These are phyloP conservation scores for Bipolaris oryzae DNA, from an alignment of 2,329 filamentous ascomycete genomes.

Conservation along the genomic window DNA sequence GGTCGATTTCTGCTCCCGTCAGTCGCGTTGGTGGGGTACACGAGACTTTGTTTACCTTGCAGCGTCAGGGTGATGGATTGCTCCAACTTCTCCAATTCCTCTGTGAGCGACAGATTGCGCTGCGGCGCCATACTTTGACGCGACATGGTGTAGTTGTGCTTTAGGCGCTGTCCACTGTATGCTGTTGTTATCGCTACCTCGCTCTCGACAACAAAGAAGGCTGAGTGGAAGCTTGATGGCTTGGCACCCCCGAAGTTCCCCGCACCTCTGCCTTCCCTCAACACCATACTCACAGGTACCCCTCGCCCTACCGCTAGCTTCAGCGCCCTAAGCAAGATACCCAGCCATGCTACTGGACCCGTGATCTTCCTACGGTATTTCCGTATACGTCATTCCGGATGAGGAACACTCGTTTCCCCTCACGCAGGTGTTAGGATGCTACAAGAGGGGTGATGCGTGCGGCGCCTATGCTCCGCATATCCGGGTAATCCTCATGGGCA, in stretches of 20 bases:
- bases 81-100: constrained; percentile 94
- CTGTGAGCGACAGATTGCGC: constrained; percentile 77
- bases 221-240: constrained; percentile 16
- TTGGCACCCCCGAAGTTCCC: constrained; percentile 27
- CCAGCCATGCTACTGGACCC: constrained; percentile 4
- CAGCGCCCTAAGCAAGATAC: too few species aligned
- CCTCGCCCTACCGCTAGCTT: constrained; percentile 1
- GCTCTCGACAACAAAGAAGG: constrained; percentile 17
- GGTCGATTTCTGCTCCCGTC: constrained; percentile 79
- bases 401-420: constrained; percentile 6
- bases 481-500: constrained; percentile 21
- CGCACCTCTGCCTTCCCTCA: constrained; percentile 8
- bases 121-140: constrained; percentile 55
- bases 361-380: neutral
- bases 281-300: neutral
- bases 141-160: constrained; percentile 52
- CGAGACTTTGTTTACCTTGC: constrained; percentile 65
- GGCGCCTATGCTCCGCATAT: constrained; percentile 34
- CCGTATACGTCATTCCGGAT: constrained; percentile 21
- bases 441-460: constrained; percentile 36
- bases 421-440: constrained; percentile 9
- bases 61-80: constrained; percentile 96
- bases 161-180: neutral
- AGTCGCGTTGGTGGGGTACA: constrained; percentile 34
- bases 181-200: constrained; percentile 18